Evolutionary conservation across 208 protist species (phyloP).

Genomic region (Blastocrithidia nonstop): DNA sequence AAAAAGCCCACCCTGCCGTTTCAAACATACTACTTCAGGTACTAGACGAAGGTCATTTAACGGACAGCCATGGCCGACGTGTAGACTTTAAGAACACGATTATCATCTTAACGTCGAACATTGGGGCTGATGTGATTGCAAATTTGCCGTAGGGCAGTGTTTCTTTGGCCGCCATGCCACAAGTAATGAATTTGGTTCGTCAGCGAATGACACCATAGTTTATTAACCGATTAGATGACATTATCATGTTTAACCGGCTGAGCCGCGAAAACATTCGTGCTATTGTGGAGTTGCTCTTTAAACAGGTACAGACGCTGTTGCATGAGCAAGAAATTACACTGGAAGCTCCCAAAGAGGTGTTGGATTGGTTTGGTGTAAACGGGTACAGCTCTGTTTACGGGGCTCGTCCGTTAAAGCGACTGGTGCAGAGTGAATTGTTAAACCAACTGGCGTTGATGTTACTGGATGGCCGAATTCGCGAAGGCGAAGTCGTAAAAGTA

Average conservation of each 20-base stretch:
- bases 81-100: constrained; percentile 97
- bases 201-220: constrained; percentile 94
- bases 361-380: constrained; percentile 59
- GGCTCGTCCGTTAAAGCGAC: constrained; percentile 89
- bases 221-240: constrained; percentile 96
- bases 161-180: constrained; percentile 24
- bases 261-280: constrained; percentile 42
- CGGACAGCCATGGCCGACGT: constrained; percentile 89
- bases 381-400: constrained; percentile 92
- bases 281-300: constrained; percentile 89
- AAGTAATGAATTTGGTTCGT: constrained; percentile 83
- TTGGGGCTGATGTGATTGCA: constrained; percentile 83
- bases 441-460: constrained; percentile 85
- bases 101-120: constrained; percentile 95
- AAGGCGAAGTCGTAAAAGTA: constrained; percentile 65
- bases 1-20: constrained; percentile 95
- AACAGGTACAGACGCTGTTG: constrained; percentile 55
- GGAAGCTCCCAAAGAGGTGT: constrained; percentile 35
- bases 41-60: constrained; percentile 96
- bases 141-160: constrained; percentile 37
- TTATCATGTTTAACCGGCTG: constrained; percentile 95
- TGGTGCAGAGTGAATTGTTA: constrained; percentile 86
- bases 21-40: constrained; percentile 96
- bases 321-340: constrained; percentile 77
- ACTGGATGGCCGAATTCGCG: constrained; percentile 59